Base-by-base conservation (phyloP, 805 yeast genomes). In the Ogataea paraovalis region DNA sequence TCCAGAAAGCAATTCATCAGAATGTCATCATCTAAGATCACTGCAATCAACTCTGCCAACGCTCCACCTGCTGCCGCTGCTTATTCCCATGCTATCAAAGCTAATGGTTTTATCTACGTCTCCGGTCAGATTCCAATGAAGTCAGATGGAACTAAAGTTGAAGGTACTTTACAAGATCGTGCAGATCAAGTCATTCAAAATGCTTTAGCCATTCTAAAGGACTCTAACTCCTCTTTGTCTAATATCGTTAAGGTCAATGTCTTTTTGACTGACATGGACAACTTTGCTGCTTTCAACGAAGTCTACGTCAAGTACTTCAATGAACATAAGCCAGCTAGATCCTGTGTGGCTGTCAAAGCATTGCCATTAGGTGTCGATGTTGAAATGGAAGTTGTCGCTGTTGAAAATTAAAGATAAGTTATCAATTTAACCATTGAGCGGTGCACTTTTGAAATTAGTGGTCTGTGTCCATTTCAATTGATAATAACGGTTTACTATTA, bases 61-160 rank as follows among this genome's bases (percentile, higher is more conserved):
- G 96, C 98, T 33, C 98, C 99, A 57, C 90, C 96, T 49, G 96
- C 98, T 51, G 97, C 96, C 37, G 98, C 97, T 34, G 82, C 96
- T 13, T 92, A 92, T 70, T 88, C 96, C 25, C 99, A 94, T 70
- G 99, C 98, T 42, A 80, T 91, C 68, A 90, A 87, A 72, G 96
- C 83, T 59, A 88, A 87, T 68, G 89, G 96, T 51, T 82, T 89
- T 67, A 70, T 94, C 66, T 94, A 85, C 67, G 89, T 94, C 49
- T 87, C 96, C 45, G 99, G 99, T 47, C 99, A 94, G 73, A 84
- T 94, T 52, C 97, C 98, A 46, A 80, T 81, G 75, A 89, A 92
- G 34, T 77, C 91, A 37, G 88, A 85, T 7, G 87, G 86, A 66
- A 82, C 83, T 70, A 84, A 85, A 55, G 80, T 90, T 57, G 82